Evolutionary conservation across 2,329 filamentous ascomycete species (phyloP).

Genomic region (Phaeosphaeriaceae sp.): DNA sequence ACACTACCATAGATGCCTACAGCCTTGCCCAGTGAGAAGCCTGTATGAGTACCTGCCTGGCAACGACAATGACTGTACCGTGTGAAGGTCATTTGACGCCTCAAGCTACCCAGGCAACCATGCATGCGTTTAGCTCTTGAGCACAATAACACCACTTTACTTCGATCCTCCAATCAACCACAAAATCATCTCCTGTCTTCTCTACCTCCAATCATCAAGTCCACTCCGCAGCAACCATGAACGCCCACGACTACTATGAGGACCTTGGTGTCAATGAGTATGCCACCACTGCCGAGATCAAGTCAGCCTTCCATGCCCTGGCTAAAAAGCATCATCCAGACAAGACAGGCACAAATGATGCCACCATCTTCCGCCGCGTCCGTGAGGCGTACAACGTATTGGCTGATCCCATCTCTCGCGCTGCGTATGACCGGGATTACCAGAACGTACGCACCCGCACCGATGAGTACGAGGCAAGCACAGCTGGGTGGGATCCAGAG

Average conservation of each 20-base stretch:
- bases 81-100: too few relatives aligned
- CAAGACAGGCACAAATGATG: constrained; percentile 72
- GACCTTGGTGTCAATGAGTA: constrained; percentile 79
- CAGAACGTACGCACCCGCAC: background rate
- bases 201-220: too few relatives aligned
- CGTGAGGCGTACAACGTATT: constrained; percentile 24
- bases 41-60: too few relatives aligned
- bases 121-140: too few relatives aligned
- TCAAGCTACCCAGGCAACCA: too few relatives aligned
- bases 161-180: background rate
- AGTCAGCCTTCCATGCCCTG: constrained; percentile 93
- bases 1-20: background rate
- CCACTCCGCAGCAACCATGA: constrained; percentile 9
- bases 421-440: constrained; percentile 15
- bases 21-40: background rate
- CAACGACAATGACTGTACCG: too few relatives aligned
- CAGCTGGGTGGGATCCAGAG: too few relatives aligned
- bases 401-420: constrained; percentile 6
- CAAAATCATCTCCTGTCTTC: too few relatives aligned
- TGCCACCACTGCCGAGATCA: constrained; percentile 83
- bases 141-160: too few relatives aligned
- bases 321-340: constrained; percentile 96
- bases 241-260: constrained; percentile 76
- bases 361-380: constrained; percentile 13
- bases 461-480: background rate